These are phyloP conservation scores for Colletotrichum karsti DNA, from an alignment of 2,329 filamentous ascomycete species.

Conservation along the genomic window DNA sequence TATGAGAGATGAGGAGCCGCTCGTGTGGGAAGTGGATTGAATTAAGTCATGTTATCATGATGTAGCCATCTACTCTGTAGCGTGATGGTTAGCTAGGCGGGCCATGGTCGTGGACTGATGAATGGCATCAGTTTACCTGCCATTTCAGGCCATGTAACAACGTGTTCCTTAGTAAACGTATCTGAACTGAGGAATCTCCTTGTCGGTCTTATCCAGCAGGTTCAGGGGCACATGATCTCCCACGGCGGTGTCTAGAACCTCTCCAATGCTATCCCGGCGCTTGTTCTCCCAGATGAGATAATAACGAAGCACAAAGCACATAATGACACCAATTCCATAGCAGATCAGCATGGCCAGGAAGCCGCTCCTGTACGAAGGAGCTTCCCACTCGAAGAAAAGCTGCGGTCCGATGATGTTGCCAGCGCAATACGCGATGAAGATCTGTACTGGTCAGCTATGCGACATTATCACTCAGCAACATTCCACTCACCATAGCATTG, in stretches of 20 bases:
- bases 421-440: conserved; percentile 6
- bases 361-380: conserved; percentile 65
- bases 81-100: background rate
- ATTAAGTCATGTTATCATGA: background rate
- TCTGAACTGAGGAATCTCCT: conserved; percentile 61
- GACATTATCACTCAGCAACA: background rate
- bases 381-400: conserved; percentile 65
- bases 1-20: conserved; percentile 10
- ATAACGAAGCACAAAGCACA: conserved; percentile 38
- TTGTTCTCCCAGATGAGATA: conserved; percentile 7
- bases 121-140: background rate
- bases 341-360: conserved; percentile 57
- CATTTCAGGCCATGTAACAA: background rate
- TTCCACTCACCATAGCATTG: conserved; percentile 46
- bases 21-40: conserved; percentile 19
- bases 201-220: conserved; percentile 60
- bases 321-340: conserved; percentile 47
- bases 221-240: conserved; percentile 58
- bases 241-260: conserved; percentile 30
- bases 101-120: background rate
- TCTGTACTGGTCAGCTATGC: background rate
- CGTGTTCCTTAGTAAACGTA: conserved; percentile 48
- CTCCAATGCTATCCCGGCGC: conserved; percentile 20
- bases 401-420: conserved; percentile 75
- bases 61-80: background rate